Evolutionary conservation across 352 stramenopile genomes (phyloP).

Genomic region (Phytophthora lateralis): DNA sequence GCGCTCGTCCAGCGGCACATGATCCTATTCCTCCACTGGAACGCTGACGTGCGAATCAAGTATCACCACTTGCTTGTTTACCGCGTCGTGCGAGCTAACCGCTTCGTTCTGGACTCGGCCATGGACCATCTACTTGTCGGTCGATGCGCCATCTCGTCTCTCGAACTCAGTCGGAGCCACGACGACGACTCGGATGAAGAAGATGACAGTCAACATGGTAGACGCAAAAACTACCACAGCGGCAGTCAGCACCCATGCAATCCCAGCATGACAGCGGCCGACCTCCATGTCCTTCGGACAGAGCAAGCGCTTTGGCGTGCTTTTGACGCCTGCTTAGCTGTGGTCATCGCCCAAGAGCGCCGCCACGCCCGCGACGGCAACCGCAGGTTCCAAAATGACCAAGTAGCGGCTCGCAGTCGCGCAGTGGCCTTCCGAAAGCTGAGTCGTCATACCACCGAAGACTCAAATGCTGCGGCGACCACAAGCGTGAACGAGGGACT

Average conservation of each 20-base stretch:
- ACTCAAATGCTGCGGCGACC: constrained; percentile 38
- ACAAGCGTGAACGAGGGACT: constrained; percentile 64
- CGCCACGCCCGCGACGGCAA: constrained; percentile 60
- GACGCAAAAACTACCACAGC: constrained; percentile 15
- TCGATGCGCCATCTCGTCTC: constrained; percentile 46
- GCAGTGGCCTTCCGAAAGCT: constrained; percentile 63
- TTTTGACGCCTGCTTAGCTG: constrained; percentile 73
- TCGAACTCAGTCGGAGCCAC: constrained; percentile 34
- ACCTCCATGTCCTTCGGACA: constrained; percentile 54
- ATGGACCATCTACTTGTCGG: constrained; percentile 75
- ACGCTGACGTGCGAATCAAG: constrained; percentile 64
- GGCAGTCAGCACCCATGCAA: constrained; percentile 30
- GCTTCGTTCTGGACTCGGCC: constrained; percentile 64
- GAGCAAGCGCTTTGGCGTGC: constrained; percentile 78
- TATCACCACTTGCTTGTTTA: constrained; percentile 85
- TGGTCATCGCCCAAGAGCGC: constrained; percentile 67
- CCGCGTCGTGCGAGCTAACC: constrained; percentile 59
- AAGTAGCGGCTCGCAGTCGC: constrained; percentile 52
- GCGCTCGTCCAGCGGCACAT: constrained; percentile 79
- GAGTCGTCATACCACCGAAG: constrained; percentile 41
- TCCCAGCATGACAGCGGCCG: constrained; percentile 42
- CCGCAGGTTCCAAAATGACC: constrained; percentile 61
- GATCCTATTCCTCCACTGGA: constrained; percentile 81
- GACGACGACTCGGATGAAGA: constrained; percentile 39
- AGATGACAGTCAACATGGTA: constrained; percentile 19